Evolutionary conservation across 73 alveolate species (phyloP).

Genomic region (Paramecium biaurelia): DNA sequence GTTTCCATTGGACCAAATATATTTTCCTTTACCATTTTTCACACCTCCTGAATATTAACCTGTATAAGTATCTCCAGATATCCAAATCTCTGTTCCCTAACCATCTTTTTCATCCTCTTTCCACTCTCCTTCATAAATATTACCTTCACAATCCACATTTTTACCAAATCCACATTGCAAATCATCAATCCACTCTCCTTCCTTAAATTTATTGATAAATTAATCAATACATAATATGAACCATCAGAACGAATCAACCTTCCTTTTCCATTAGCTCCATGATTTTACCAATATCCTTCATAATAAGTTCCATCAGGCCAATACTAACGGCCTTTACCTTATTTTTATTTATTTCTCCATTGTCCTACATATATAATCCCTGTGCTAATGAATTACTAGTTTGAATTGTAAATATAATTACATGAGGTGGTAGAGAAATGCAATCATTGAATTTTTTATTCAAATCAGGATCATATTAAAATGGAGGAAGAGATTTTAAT

Average conservation of each 20-base stretch:
- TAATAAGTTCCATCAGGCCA: slow-evolving; percentile 75
- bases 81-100: slow-evolving; percentile 78
- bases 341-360: slow-evolving; percentile 64
- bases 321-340: slow-evolving; percentile 66
- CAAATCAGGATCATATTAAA: background rate
- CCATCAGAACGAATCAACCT: slow-evolving; percentile 72
- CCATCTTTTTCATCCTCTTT: slow-evolving; percentile 80
- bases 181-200: slow-evolving; percentile 86
- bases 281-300: slow-evolving; percentile 81
- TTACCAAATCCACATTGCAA: slow-evolving; percentile 65
- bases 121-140: slow-evolving; percentile 84
- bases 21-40: slow-evolving; percentile 52
- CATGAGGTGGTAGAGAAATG: background rate
- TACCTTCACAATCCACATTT: slow-evolving; percentile 54
- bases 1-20: slow-evolving; percentile 41
- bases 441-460: background rate
- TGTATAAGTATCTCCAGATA: slow-evolving; percentile 71
- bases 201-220: background rate
- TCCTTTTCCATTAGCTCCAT: slow-evolving; percentile 62
- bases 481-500: background rate
- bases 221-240: slow-evolving; percentile 60
- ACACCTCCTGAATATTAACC: slow-evolving; percentile 64
- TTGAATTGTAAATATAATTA: background rate
- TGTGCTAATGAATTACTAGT: background rate
- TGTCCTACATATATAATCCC: slow-evolving; percentile 78